A percentile compares a stretch with the other conserved stretches of the same genome.
These are phyloP conservation scores for Colletotrichum sp. DNA, from an alignment of 2,329 filamentous ascomycete species.

Conservation along the genomic window DNA sequence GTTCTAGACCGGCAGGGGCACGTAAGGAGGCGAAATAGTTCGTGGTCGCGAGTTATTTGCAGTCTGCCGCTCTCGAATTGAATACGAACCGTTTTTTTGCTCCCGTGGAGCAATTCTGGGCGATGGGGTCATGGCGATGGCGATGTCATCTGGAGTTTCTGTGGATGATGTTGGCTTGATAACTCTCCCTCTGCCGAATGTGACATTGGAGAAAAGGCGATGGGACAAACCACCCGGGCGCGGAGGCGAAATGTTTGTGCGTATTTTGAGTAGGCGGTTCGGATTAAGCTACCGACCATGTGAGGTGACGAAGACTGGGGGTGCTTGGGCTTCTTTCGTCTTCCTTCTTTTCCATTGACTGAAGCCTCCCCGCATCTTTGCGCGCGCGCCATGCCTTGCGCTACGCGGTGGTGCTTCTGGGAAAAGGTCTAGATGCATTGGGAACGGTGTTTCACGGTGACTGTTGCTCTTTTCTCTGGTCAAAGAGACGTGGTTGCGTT, in stretches of 20 bases:
- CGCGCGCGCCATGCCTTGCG: not conserved
- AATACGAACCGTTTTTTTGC: not conserved
- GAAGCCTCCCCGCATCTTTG: not conserved
- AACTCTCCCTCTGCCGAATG: not conserved
- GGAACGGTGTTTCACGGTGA: not conserved
- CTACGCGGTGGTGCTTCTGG: not conserved
- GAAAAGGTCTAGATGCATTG: not conserved
- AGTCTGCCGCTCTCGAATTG: not conserved
- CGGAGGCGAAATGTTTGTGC: not conserved
- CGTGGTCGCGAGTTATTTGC: not conserved
- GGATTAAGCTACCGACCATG: not conserved
- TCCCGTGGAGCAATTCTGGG: not conserved
- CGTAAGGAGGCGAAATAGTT: not conserved
- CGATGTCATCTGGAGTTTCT: not conserved
- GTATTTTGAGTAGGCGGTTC: not conserved
- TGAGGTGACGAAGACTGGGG: not conserved
- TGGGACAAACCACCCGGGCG: not conserved
- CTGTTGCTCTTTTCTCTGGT: not conserved
- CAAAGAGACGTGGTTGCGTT: not conserved
- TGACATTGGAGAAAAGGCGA: not conserved
- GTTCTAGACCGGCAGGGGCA: not conserved
- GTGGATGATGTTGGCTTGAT: not conserved
- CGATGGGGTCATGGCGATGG: not conserved
- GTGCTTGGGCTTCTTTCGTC: not conserved
- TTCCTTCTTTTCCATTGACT: not conserved